Conservation (phyloP, 768 basidiomycete species). For the Boletellus ananiceps region DNA sequence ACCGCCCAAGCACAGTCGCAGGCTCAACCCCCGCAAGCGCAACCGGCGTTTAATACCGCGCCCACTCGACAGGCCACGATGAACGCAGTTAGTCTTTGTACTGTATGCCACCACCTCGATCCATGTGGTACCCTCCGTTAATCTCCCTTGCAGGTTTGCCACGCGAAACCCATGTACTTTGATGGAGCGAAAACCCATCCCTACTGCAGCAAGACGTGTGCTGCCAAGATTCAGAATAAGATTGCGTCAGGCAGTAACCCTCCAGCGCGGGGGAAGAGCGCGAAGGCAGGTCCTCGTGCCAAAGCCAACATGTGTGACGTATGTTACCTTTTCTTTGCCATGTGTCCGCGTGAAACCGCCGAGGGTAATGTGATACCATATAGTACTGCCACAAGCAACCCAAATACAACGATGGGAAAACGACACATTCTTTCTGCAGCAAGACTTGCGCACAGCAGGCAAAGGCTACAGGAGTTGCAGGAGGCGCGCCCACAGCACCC, state of each 20-base stretch:
- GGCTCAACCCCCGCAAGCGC: constrained; percentile 22
- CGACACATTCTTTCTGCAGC: constrained; percentile 58
- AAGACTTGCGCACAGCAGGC: constrained; percentile 57
- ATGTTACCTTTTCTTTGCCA: constrained; percentile 18
- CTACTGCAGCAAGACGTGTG: constrained; percentile 57
- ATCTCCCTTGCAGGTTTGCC: constrained; percentile 42
- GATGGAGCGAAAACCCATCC: constrained; percentile 54
- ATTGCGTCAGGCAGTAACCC: constrained; percentile 22
- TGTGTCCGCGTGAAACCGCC: background rate
- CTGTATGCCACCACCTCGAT: constrained; percentile 35
- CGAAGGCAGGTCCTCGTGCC: constrained; percentile 22
- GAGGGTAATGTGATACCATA: constrained; percentile 5
- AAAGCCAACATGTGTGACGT: constrained; percentile 48
- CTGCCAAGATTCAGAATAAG: constrained; percentile 41
- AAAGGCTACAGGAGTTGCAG: constrained; percentile 24
- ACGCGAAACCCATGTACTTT: constrained; percentile 49
- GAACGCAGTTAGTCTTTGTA: constrained; percentile 40
- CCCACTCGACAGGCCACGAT: constrained; percentile 18
- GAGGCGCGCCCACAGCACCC: constrained; percentile 20
- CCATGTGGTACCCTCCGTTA: constrained; percentile 1
- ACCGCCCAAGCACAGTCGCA: constrained; percentile 27
- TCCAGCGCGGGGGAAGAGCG: constrained; percentile 24
- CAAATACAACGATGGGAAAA: constrained; percentile 54
- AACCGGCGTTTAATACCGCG: constrained; percentile 12
- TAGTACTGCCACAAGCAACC: constrained; percentile 59